Percentiles rank a stretch among this genome's conserved stretches.
Conservation (phyloP, 208 protist species). For the Trichomonas tenax region DNA sequence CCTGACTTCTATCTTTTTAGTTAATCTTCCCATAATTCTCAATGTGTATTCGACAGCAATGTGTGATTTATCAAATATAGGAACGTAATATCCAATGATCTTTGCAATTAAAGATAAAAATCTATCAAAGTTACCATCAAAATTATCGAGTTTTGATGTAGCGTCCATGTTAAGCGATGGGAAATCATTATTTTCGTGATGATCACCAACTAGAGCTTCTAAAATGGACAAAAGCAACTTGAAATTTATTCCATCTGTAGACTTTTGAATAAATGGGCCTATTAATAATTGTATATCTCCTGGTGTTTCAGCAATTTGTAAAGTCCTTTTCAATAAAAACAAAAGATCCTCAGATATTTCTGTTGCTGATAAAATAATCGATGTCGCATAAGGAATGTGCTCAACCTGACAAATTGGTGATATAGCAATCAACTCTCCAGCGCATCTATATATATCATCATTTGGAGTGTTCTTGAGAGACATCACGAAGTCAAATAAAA, state of each 20-base stretch:
- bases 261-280: background rate
- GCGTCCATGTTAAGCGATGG: background rate
- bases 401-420: background rate
- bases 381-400: background rate
- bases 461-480: background rate
- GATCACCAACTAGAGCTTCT: background rate
- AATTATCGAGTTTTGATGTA: background rate
- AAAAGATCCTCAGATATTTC: background rate
- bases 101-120: background rate
- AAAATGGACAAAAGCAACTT: background rate
- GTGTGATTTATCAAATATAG: background rate
- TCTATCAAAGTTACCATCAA: background rate
- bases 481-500: background rate
- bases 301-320: background rate
- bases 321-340: background rate
- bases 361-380: background rate
- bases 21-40: background rate
- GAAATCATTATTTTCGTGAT: background rate
- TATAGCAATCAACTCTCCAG: background rate
- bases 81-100: background rate
- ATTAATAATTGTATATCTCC: background rate
- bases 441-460: background rate
- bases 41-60: background rate
- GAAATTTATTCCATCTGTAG: background rate
- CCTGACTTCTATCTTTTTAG: background rate